Evolutionary conservation across 495 filamentous ascomycete species (phyloP).

Genomic region (Amphirosellinia nigrospora): DNA sequence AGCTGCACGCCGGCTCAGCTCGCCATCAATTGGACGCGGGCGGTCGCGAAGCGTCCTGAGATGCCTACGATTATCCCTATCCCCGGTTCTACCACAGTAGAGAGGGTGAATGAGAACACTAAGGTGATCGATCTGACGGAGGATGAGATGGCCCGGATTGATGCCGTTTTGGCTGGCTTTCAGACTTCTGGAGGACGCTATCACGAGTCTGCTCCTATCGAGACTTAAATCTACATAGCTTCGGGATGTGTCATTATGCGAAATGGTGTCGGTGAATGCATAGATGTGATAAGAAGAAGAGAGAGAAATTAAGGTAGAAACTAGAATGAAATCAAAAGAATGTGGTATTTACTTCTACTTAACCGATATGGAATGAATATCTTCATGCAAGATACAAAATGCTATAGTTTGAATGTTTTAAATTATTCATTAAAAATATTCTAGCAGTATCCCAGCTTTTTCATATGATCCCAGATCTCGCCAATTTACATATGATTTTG

Average conservation of each 20-base stretch:
- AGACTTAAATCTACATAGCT: slow-evolving; percentile 36
- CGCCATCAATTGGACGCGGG: slow-evolving; percentile 74
- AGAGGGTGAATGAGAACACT: slow-evolving; percentile 57
- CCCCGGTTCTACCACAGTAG: slow-evolving; percentile 67
- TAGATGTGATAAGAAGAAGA: background rate
- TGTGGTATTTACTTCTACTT: no score
- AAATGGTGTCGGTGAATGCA: background rate
- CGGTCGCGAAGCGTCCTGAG: slow-evolving; percentile 54
- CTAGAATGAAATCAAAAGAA: no score
- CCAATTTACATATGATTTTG: no score
- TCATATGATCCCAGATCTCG: no score
- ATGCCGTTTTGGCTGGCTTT: slow-evolving; percentile 50
- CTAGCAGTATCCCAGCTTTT: no score
- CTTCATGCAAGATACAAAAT: no score
- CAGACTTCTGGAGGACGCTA: slow-evolving; percentile 41
- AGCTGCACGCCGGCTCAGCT: slow-evolving; percentile 75
- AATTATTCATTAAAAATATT: no score
- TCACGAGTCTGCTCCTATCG: slow-evolving; percentile 26
- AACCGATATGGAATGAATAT: no score
- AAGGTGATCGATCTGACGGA: slow-evolving; percentile 50
- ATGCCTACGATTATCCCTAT: slow-evolving; percentile 79
- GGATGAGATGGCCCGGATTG: slow-evolving; percentile 57
- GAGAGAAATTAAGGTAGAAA: no score
- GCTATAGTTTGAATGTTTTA: no score
- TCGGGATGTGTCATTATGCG: background rate